phyloP scores from a whole-genome alignment of 2,329 filamentous ascomycete species.

The Beauveria australis region DNA sequence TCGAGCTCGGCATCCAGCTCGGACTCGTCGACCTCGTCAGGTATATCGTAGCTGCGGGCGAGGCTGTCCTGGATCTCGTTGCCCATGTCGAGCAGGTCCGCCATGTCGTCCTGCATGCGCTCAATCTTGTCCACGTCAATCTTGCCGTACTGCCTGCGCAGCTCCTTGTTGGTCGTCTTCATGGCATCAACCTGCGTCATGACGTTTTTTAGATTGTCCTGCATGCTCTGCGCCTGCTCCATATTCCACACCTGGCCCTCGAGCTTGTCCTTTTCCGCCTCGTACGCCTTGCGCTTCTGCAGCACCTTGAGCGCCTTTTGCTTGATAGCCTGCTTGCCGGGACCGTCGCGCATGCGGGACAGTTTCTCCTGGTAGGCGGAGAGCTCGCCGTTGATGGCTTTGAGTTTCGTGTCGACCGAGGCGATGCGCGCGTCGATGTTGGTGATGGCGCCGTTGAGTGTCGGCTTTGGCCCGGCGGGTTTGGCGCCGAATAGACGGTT shows the following conservation, averaged over 20 bases:
- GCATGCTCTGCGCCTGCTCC: conserved; percentile 97
- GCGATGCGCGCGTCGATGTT: conserved; percentile 81
- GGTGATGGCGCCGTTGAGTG: conserved; percentile 71
- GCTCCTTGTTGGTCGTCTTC: conserved; percentile 90
- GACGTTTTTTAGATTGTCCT: conserved; percentile 95
- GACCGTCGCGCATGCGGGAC: conserved; percentile 87
- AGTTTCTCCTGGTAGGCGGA: conserved; percentile 81
- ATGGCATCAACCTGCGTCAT: conserved; percentile 98
- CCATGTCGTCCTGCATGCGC: conserved; percentile 97
- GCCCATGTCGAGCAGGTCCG: conserved; percentile 91
- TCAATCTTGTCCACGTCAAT: conserved; percentile 97
- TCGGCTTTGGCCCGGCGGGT: conserved; percentile 80
- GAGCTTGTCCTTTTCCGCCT: conserved; percentile 86
- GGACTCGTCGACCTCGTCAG: conserved; percentile 93
- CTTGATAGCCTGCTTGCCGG: conserved; percentile 85
- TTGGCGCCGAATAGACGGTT: conserved; percentile 93
- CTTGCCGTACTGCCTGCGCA: conserved; percentile 92
- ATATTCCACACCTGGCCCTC: conserved; percentile 97
- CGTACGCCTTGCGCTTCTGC: conserved; percentile 89
- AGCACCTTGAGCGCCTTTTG: conserved; percentile 92
- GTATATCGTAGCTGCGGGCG: conserved; percentile 82
- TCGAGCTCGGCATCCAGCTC: conserved; percentile 96
- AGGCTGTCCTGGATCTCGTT: conserved; percentile 98
- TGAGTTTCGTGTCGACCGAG: conserved; percentile 88
- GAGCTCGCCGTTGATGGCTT: conserved; percentile 85